phyloP scores from a whole-genome alignment of 2,329 filamentous ascomycete genomes.

The Aspergillus phoenicis region DNA sequence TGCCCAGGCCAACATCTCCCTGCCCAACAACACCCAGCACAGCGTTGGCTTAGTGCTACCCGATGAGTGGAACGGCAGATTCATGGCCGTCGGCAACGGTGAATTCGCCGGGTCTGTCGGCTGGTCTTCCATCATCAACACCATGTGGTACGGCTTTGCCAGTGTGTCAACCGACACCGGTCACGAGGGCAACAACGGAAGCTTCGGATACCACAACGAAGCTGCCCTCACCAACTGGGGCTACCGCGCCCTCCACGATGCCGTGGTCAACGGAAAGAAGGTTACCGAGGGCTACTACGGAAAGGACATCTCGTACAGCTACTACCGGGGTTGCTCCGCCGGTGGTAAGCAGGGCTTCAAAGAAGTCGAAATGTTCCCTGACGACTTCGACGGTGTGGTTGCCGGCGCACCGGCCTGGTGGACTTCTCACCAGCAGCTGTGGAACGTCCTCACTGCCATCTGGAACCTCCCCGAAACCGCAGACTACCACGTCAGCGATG shows the following conservation, averaged over 20 bases:
- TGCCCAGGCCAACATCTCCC: constrained; percentile 9
- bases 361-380: constrained; percentile 56
- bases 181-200: constrained; percentile 9
- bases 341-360: constrained; percentile 63
- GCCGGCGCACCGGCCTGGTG: constrained; percentile 56
- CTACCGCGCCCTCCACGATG: constrained; percentile 51
- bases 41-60: constrained; percentile 3
- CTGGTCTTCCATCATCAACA: constrained; percentile 10
- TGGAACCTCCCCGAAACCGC: constrained; percentile 53
- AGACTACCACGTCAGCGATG: constrained; percentile 46
- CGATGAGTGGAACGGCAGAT: constrained; percentile 7
- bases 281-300: constrained; percentile 55
- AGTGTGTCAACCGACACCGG: constrained; percentile 9
- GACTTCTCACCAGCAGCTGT: constrained; percentile 51
- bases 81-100: constrained; percentile 8
- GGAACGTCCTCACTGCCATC: constrained; percentile 49
- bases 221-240: constrained; percentile 41
- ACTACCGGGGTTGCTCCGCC: constrained; percentile 57
- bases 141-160: constrained; percentile 9
- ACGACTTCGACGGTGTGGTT: constrained; percentile 61
- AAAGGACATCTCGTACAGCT: constrained; percentile 44
- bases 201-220: constrained; percentile 10
- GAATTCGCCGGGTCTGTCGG: constrained; percentile 7
- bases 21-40: constrained; percentile 12
- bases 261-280: constrained; percentile 52